Evolutionary conservation across 257 asterid species (phyloP).

Genomic region (Solanum tarapatanum): DNA sequence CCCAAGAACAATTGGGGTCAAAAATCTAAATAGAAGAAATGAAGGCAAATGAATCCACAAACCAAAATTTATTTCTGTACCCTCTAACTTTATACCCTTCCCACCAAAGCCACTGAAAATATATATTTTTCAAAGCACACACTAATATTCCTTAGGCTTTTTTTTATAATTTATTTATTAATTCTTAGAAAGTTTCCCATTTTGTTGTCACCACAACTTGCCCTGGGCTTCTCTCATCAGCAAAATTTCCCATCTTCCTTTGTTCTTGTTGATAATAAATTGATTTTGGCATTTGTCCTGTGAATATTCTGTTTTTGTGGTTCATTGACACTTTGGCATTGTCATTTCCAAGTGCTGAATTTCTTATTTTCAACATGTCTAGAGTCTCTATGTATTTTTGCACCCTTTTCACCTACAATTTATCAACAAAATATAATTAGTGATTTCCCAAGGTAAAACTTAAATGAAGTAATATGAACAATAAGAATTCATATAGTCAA

Average conservation of each 20-base stretch:
- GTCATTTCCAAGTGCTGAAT: constrained; percentile 25
- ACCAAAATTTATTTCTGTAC: neutral
- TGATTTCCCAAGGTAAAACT: neutral
- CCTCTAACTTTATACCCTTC: neutral
- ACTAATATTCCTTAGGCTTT: neutral
- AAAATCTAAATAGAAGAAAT: neutral
- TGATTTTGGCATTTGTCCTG: constrained; percentile 14
- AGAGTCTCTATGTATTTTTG: constrained; percentile 78
- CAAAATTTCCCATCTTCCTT: constrained; percentile 25
- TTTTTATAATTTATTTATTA: neutral
- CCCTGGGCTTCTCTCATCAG: constrained; percentile 19
- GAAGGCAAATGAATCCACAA: neutral
- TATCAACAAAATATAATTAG: neutral
- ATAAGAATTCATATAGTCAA: neutral
- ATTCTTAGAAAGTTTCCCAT: constrained; percentile 65
- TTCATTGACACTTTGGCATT: constrained; percentile 11
- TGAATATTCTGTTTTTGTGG: constrained; percentile 15
- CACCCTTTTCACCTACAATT: constrained; percentile 75
- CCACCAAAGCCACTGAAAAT: neutral
- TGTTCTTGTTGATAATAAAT: constrained; percentile 20
- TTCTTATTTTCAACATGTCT: constrained; percentile 53
- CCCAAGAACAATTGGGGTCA: neutral
- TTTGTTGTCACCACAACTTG: constrained; percentile 54
- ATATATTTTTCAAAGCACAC: neutral
- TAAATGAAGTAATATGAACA: neutral